Percentiles rank a stretch among this genome's conserved stretches.
phyloP scores from a whole-genome alignment of 2,329 filamentous ascomycete genomes.

The Epicoccum nigrum region DNA sequence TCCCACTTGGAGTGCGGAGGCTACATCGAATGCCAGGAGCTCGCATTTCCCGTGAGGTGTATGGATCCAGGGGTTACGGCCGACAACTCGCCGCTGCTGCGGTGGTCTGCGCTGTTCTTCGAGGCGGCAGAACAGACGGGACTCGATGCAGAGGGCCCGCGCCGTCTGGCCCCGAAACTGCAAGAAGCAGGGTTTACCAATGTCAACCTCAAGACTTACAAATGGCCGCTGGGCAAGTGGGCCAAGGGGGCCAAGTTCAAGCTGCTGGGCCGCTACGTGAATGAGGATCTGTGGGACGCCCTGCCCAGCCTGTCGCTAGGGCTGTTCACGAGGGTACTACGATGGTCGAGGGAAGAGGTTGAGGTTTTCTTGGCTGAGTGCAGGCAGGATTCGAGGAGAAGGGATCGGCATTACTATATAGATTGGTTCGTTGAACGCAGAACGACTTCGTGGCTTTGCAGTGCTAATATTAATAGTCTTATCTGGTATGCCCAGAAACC shows the following conservation, averaged over 20 bases:
- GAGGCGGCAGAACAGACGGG: slow-evolving; percentile 40
- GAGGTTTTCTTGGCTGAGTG: slow-evolving; percentile 38
- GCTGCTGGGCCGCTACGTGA: slow-evolving; percentile 33
- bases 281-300: slow-evolving; percentile 38
- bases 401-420: slow-evolving; percentile 35
- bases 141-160: slow-evolving; percentile 50
- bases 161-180: slow-evolving; percentile 40
- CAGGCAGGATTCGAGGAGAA: slow-evolving; percentile 33
- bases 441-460: neutral
- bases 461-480: slow-evolving; percentile 22
- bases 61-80: slow-evolving; percentile 31
- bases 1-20: slow-evolving; percentile 55
- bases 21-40: slow-evolving; percentile 59
- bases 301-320: slow-evolving; percentile 33
- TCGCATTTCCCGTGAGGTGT: slow-evolving; percentile 33
- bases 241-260: slow-evolving; percentile 40
- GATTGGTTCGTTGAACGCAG: slow-evolving; percentile 28
- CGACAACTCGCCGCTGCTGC: slow-evolving; percentile 31
- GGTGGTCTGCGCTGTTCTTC: slow-evolving; percentile 34
- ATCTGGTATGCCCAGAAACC: slow-evolving; percentile 38
- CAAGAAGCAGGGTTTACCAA: slow-evolving; percentile 35
- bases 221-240: slow-evolving; percentile 43
- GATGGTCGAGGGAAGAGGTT: slow-evolving; percentile 36
- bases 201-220: slow-evolving; percentile 36
- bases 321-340: slow-evolving; percentile 37